These are phyloP conservation scores for Dillenia suffruticosa DNA, from an alignment of 164 flowering plant species.

Conservation along the genomic window DNA sequence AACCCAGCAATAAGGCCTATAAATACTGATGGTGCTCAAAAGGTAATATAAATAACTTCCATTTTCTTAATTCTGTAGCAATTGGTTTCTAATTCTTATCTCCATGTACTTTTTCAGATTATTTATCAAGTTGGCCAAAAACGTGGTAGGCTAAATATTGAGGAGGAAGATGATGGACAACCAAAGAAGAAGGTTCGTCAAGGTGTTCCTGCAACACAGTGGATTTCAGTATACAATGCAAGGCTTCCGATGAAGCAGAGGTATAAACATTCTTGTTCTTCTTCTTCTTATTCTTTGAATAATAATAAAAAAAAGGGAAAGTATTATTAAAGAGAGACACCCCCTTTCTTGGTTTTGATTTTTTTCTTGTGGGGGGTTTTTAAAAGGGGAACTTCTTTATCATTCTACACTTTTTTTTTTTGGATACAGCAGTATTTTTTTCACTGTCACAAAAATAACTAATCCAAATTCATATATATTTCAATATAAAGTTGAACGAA, in stretches of 20 bases:
- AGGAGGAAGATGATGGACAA: slow-evolving; percentile 73
- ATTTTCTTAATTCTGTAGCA: neutral
- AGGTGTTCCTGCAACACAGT: slow-evolving; percentile 91
- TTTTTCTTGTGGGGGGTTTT: neutral
- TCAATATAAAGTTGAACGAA: no score
- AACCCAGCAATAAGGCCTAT: slow-evolving; percentile 81
- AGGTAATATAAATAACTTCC: slow-evolving; percentile 29
- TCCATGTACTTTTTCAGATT: slow-evolving; percentile 26
- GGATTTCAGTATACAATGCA: slow-evolving; percentile 88
- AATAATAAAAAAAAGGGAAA: neutral
- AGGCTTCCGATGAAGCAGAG: slow-evolving; percentile 84
- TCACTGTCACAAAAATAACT: no score
- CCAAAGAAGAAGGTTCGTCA: slow-evolving; percentile 77
- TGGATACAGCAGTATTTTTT: no score
- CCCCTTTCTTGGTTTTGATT: neutral
- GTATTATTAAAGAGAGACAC: no score
- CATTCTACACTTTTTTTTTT: no score
- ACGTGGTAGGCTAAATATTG: slow-evolving; percentile 64
- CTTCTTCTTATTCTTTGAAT: neutral
- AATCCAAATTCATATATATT: no score
- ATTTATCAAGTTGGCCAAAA: slow-evolving; percentile 85
- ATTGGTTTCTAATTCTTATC: neutral
- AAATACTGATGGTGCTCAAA: slow-evolving; percentile 89
- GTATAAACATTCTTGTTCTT: slow-evolving; percentile 20
- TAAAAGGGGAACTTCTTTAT: no score